Evolutionary conservation across 257 asterid genomes (phyloP).

Genomic region (Thymus quinquecostatus): DNA sequence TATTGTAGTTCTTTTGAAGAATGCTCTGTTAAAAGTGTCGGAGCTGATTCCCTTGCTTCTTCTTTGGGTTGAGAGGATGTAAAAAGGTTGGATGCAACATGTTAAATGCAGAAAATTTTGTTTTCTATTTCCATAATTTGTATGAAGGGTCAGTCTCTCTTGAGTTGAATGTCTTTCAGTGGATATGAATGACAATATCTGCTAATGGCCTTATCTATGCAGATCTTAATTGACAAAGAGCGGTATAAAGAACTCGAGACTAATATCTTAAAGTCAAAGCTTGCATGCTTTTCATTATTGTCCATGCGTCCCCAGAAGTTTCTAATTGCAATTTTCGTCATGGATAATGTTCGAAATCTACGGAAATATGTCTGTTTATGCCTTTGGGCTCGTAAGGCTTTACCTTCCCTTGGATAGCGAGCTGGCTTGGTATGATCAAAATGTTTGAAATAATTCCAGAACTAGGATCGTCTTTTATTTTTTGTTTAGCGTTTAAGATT

Average conservation of each 20-base stretch:
- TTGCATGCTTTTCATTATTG: conserved; percentile 12
- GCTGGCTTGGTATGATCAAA: conserved; percentile 41
- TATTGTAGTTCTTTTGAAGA: background rate
- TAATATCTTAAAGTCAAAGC: conserved; percentile 19
- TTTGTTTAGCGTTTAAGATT: conserved; percentile 42
- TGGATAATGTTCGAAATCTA: conserved; percentile 49
- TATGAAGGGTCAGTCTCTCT: background rate
- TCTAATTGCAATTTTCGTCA: conserved; percentile 49
- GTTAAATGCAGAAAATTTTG: background rate
- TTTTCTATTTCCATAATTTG: background rate
- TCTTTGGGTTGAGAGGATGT: background rate
- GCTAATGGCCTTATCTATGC: conserved; percentile 14
- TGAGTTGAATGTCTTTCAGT: conserved; percentile 30
- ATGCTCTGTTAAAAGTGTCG: background rate
- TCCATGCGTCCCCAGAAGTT: conserved; percentile 48
- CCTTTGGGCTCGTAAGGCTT: conserved; percentile 31
- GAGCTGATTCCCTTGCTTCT: background rate
- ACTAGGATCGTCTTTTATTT: conserved; percentile 37
- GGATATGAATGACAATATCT: conserved; percentile 15
- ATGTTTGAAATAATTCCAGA: conserved; percentile 48
- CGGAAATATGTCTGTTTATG: conserved; percentile 39
- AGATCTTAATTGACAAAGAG: conserved; percentile 14
- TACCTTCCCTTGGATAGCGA: conserved; percentile 34
- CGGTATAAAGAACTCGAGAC: conserved; percentile 18
- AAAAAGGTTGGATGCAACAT: background rate